These are phyloP conservation scores for Fraxinus ornus DNA, from an alignment of 305 asterid species.

Conservation along the genomic window DNA sequence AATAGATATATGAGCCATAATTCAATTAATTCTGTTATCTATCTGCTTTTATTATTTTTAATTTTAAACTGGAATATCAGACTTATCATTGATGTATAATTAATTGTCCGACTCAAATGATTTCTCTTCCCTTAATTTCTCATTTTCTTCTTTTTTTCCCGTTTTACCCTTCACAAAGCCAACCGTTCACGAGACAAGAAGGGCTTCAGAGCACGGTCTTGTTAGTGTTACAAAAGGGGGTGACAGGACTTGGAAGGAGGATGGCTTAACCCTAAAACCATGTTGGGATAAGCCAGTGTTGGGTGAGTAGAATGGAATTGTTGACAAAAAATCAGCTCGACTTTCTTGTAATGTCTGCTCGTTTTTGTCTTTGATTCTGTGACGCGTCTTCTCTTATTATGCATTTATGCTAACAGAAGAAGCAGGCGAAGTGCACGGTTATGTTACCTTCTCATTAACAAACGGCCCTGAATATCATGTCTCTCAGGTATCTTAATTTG, in stretches of 20 bases:
- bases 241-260: conserved; percentile 67
- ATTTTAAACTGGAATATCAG: background rate
- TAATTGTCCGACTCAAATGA: background rate
- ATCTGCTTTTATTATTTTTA: conserved; percentile 11
- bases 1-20: background rate
- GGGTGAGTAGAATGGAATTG: conserved; percentile 43
- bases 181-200: conserved; percentile 44
- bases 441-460: conserved; percentile 82
- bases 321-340: background rate
- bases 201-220: conserved; percentile 52
- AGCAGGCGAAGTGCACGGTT: conserved; percentile 66
- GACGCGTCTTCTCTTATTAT: background rate
- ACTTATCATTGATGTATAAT: background rate
- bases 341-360: background rate
- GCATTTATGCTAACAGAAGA: conserved; percentile 52
- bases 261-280: conserved; percentile 53
- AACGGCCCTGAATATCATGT: conserved; percentile 98
- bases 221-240: conserved; percentile 45
- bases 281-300: conserved; percentile 80
- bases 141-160: background rate
- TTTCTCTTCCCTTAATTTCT: background rate
- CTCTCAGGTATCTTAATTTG: conserved; percentile 69
- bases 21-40: background rate
- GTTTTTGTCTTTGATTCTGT: background rate
- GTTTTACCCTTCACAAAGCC: conserved; percentile 29